A percentile compares a stretch with the other conserved stretches of the same genome.
phyloP scores from a whole-genome alignment of 106 monocot genomes.

The Allium fistulosum region DNA sequence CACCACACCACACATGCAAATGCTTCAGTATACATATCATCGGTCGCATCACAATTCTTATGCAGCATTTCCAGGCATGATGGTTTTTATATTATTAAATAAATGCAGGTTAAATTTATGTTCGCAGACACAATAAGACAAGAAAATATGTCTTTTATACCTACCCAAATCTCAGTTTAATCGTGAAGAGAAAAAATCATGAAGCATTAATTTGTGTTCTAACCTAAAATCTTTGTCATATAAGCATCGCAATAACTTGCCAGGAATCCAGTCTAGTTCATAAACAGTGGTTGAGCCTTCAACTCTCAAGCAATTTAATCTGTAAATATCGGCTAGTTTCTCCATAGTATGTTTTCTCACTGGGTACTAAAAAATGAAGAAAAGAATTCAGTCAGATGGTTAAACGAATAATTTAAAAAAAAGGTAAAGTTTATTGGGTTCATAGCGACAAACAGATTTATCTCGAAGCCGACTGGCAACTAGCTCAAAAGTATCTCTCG shows the following conservation, averaged over 20 bases:
- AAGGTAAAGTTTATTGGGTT: not conserved
- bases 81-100: too few relatives aligned
- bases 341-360: slow-evolving; percentile 89
- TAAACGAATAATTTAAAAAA: not conserved
- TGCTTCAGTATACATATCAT: too few relatives aligned
- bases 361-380: slow-evolving; percentile 34
- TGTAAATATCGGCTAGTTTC: slow-evolving; percentile 75
- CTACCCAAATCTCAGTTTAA: too few relatives aligned
- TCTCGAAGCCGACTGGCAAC: slow-evolving; percentile 90
- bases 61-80: too few relatives aligned
- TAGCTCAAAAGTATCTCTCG: slow-evolving; percentile 44
- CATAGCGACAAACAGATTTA: slow-evolving; percentile 68
- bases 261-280: slow-evolving; percentile 91
- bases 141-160: too few relatives aligned
- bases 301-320: slow-evolving; percentile 45
- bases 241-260: slow-evolving; percentile 87
- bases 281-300: slow-evolving; percentile 29
- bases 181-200: too few relatives aligned
- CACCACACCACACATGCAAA: too few relatives aligned
- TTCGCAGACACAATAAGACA: too few relatives aligned
- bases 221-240: slow-evolving; percentile 99
- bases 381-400: not conserved
- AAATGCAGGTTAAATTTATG: too few relatives aligned
- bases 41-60: too few relatives aligned
- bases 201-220: not conserved